Percentiles rank a stretch among this genome's conserved stretches.
These are phyloP conservation scores for Scutellaria galericulata DNA, from an alignment of 257 asterid genomes.

Conservation along the genomic window DNA sequence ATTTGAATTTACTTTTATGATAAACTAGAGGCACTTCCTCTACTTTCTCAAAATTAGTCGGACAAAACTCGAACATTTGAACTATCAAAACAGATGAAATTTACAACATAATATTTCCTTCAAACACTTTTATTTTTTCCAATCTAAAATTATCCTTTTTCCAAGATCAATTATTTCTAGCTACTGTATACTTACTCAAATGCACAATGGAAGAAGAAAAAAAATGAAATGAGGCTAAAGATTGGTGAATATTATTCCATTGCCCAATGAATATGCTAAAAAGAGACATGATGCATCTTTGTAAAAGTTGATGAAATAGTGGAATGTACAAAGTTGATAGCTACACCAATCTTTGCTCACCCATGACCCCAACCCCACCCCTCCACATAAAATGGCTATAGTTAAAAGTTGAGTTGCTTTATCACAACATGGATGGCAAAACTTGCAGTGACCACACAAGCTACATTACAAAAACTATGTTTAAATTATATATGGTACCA, in stretches of 20 bases:
- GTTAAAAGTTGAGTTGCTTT: conserved; percentile 33
- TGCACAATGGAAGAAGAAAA: background rate
- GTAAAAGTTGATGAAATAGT: conserved; percentile 14
- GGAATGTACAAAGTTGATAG: conserved; percentile 19
- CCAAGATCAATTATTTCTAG: background rate
- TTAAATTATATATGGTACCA: background rate
- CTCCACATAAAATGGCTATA: conserved; percentile 42
- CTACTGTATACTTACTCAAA: background rate
- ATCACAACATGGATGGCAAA: conserved; percentile 11
- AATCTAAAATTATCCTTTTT: background rate
- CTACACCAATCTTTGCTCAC: background rate
- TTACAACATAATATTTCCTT: background rate
- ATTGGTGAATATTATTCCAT: background rate
- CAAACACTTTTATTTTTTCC: background rate
- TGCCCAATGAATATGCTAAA: background rate
- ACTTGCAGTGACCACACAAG: conserved; percentile 25
- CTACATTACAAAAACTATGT: background rate
- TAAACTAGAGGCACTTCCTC: too few species aligned
- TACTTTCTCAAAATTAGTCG: too few species aligned
- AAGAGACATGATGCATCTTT: background rate
- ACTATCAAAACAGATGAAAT: too few species aligned
- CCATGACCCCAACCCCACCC: too few species aligned
- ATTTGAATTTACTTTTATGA: too few species aligned
- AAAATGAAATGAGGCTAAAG: too few species aligned
- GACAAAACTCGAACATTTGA: too few species aligned